Evolutionary conservation across 139 green algal species (phyloP).

Genomic region (Parachlorella kessleri): DNA sequence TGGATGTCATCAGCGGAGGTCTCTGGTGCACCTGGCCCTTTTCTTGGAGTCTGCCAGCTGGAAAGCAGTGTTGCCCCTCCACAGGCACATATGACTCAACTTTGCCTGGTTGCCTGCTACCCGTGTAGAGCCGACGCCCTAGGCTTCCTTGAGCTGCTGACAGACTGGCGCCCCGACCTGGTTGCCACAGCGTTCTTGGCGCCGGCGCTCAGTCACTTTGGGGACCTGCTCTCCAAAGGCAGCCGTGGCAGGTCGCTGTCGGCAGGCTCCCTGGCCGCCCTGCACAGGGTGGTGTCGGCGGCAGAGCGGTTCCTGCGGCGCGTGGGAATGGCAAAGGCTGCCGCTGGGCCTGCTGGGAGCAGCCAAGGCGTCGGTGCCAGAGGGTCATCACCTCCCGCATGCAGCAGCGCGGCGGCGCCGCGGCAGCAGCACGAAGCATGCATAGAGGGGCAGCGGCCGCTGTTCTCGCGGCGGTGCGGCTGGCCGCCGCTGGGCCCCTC

Average conservation of each 20-base stretch:
- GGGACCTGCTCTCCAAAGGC: constrained; percentile 53
- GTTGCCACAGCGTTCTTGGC: constrained; percentile 47
- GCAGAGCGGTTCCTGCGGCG: constrained; percentile 23
- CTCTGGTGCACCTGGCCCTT: too few species aligned
- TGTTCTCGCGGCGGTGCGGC: constrained; percentile 6
- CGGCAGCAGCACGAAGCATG: neutral
- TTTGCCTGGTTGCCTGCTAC: neutral
- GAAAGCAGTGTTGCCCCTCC: too few species aligned
- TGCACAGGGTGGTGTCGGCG: constrained; percentile 41
- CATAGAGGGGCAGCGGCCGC: neutral
- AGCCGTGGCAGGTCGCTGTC: constrained; percentile 56
- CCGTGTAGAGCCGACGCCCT: constrained; percentile 55
- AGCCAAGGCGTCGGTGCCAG: neutral
- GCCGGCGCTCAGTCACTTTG: constrained; percentile 64
- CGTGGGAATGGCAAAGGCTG: neutral
- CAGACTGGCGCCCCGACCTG: constrained; percentile 55
- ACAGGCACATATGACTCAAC: too few species aligned
- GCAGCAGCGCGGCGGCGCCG: neutral
- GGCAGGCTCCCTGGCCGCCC: constrained; percentile 52
- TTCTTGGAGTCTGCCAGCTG: too few species aligned
- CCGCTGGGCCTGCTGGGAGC: neutral
- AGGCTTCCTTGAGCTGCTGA: constrained; percentile 68
- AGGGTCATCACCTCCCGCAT: too few species aligned
- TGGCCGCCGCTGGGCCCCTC: neutral
- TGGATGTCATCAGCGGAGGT: too few species aligned